Base-by-base conservation (phyloP, 2,329 filamentous ascomycete genomes). In the Arthrobotrys conoides region DNA sequence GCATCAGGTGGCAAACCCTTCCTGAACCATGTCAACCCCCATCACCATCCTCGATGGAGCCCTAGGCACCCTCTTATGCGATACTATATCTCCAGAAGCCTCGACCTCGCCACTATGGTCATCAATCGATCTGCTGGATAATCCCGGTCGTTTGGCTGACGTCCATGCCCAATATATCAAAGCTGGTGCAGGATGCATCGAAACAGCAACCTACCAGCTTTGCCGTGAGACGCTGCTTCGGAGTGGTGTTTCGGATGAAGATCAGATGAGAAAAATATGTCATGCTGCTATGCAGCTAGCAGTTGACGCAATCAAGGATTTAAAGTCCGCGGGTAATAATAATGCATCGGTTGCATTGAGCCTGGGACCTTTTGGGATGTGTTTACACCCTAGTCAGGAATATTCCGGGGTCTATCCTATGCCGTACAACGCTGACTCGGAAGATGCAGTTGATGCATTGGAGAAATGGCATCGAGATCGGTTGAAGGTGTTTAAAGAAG, bases 41-140 rank as follows among this genome's bases (percentile, higher is more conserved):
- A 49, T 77, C 33, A 71, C 20, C 16, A 71, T 77, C 61, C 61
- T 77, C 36, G 73, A 77, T 36, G 73, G 73, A 10, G 73, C 59
- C 8, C 57, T 71, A 20, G 73, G 73, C 59, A 77, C 73, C 22
- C 67, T 77, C 3, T 20, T 77, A 12, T 77, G 73, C 66, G 73
- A 77, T 61, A 77, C 73, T 5, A 71, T 67, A n/a, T 77, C 72
- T 10, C 72, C 72, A 61, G 72, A 76, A 57, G 65, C 72, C 24
- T 67, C 72, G 20, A 71, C 49, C 33, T 77, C 72, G 8, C 67
- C 72, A 22, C 20, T 71, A 24, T 71, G 66, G 67, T 51, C 61
- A 24, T 64, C 73, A 12, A 55, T 49, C 30, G 66, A 77, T 48
- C 66, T 77, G 20, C 53, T 71, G 8, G n/a, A 24, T 9, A 71